Evolutionary conservation across 2,329 filamentous ascomycete species (phyloP), one percentile per base, ranked within the genome.

Genomic region (Canariomyces notabilis): DNA sequence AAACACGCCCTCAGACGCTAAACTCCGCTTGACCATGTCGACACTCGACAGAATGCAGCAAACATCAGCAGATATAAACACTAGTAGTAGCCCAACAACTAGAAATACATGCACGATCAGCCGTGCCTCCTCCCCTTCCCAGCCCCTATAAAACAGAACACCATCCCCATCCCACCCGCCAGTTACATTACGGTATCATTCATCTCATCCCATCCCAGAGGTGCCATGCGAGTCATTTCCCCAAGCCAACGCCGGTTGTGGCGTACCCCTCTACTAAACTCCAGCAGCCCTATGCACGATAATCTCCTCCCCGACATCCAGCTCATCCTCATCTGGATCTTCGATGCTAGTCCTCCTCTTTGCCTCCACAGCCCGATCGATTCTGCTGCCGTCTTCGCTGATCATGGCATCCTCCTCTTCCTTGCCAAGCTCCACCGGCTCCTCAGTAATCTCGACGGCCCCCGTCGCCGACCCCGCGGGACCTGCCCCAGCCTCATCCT

Each of bases 311-410:
- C 52, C 56, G 0, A 47, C 42, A 26, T 49, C 57, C 20, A 70
- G 60, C 23, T 73, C 71, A 11, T 76, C 74, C 31, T 76, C 76
- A 46, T 80, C 77, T 6, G 75, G 73, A 45, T 80, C 77, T 60
- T 81, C 77, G 40, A 81, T 77, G 59, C 76, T 80, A 29, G 75
- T 80, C 54, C 77, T 65, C 44, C 71, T 65, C 54, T 68, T 69
- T 2, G 77, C 77, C 59, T 79, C 75, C 5, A 76, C 67, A 0
- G 75, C 73, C 6, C 66, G 60, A 50, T 66, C 65, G 14, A 74
- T 68, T 50, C 61, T 67, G 49, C 68, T 64, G 32, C 68, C 68
- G 42, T 73, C 67, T 14, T 74, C 70, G 7, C 62, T 60, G 8
- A 65, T 42, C 3, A 65, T 55, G 6, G 56, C 52, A 20, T 52